These are phyloP conservation scores for Arthrobotrys sphaeroides DNA, from an alignment of 2,329 filamentous ascomycete genomes.

Conservation along the genomic window DNA sequence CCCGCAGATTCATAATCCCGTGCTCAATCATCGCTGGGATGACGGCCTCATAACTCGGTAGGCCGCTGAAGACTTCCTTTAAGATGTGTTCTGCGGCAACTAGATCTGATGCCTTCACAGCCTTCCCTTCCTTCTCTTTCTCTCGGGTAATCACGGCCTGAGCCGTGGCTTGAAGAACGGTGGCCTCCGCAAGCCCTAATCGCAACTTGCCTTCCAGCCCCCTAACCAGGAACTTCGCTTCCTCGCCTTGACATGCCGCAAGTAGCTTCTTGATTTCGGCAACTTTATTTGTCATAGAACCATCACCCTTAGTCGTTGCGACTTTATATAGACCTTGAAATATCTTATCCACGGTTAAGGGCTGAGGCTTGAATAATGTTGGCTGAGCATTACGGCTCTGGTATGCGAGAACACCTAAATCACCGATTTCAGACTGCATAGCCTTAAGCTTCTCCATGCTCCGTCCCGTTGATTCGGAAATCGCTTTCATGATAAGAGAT, in stretches of 20 bases:
- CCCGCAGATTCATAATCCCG: constrained; percentile 81
- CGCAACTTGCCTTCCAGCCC: constrained; percentile 94
- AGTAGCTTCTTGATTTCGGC: constrained; percentile 95
- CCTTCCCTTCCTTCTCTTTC: constrained; percentile 72
- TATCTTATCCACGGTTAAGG: constrained; percentile 84
- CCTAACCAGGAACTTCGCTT: constrained; percentile 91
- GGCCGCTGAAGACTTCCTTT: constrained; percentile 91
- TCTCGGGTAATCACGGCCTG: constrained; percentile 90
- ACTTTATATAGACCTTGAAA: constrained; percentile 88
- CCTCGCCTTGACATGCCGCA: constrained; percentile 90
- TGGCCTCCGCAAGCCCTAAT: constrained; percentile 89
- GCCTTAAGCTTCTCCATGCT: constrained; percentile 89
- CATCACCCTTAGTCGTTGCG: constrained; percentile 84
- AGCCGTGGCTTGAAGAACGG: constrained; percentile 86
- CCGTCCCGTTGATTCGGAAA: constrained; percentile 91
- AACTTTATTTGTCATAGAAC: constrained; percentile 88
- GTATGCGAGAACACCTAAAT: constrained; percentile 90
- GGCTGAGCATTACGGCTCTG: constrained; percentile 95
- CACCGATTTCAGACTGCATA: constrained; percentile 95
- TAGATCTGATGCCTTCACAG: constrained; percentile 78
- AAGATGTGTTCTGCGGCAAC: constrained; percentile 84
- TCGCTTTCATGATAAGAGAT: constrained; percentile 97
- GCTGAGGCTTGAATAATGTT: constrained; percentile 97
- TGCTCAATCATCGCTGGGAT: constrained; percentile 87
- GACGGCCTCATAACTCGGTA: constrained; percentile 94